Evolutionary conservation across 2,329 filamentous ascomycete species (phyloP), one percentile per base, ranked within the genome.

Genomic region (Fragosphaeria purpurea): DNA sequence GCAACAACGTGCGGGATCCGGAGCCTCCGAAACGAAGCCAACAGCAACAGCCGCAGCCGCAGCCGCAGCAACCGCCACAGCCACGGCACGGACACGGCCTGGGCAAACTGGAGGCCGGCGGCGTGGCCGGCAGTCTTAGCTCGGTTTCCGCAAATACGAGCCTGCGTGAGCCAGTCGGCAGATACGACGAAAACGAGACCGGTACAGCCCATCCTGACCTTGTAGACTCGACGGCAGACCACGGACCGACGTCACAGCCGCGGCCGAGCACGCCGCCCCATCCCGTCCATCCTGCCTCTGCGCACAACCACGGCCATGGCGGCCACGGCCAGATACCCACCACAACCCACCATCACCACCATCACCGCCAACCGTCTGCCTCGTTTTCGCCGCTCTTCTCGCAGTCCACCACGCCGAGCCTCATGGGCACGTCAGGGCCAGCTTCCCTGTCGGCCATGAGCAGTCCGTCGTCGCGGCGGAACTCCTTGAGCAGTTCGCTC

Each of bases 401-500:
- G 13, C 67, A 67, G 47, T 68, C 70, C 10, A 66, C 67, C 46
- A 73, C 71, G 2, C 70, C 72, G 8, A 67, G 70, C 40, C 63
- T 69, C 41, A 64, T 69, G 47, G 68, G 64, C 13, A 67, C 67
- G 8, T 66, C 69, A 8, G 67, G 63, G 33, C 61, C 66, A 12
- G 62, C 61, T 4, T 59, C 58, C 11, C 70, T 57, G 38, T 55
- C 72, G 2, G 56, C 63, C 11, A 59, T 74, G 42, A 78, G 76
- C 56, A 71, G 67, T 48, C 64, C 70, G 5, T 74, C 70, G 8
- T 79, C 76, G n/a, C 69, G 70, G 44, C 67, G 68, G 50, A 70
- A 72, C 57, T 78, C 75, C 3, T 65, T 78, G 5, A 65, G 65
- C 5, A 70, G 68, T 12, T 77, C 75, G 7, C 65, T 71, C 4